A percentile compares a stretch with the other conserved stretches of the same genome.
Conservation (phyloP, 495 filamentous ascomycete genomes). For the Daldinia concentrica region DNA sequence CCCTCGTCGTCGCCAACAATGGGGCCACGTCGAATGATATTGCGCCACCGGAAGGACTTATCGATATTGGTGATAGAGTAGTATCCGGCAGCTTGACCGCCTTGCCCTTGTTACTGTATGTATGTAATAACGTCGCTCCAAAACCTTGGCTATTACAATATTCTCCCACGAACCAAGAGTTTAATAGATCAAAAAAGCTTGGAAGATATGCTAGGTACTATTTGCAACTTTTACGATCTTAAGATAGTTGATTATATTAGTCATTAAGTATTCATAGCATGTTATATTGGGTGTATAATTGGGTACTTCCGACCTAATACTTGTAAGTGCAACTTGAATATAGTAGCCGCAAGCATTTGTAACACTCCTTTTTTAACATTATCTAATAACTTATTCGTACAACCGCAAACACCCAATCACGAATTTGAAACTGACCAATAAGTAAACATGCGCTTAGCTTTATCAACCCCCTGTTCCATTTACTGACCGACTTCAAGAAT, state of each 20-base stretch:
- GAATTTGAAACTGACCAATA: too few species aligned
- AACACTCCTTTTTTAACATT: too few species aligned
- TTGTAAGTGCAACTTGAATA: too few species aligned
- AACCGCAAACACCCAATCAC: too few species aligned
- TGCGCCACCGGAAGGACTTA: slow-evolving; percentile 1
- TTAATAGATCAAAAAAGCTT: neutral
- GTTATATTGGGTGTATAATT: neutral
- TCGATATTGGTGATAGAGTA: neutral
- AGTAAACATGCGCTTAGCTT: too few species aligned
- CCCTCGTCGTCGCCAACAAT: neutral
- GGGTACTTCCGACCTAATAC: neutral
- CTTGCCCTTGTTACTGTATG: slow-evolving; percentile 1
- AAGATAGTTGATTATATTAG: neutral
- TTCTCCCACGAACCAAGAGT: neutral
- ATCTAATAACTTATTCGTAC: too few species aligned
- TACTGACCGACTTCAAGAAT: too few species aligned
- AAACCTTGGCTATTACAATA: neutral
- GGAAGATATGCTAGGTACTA: neutral
- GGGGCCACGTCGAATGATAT: neutral
- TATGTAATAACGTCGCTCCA: neutral
- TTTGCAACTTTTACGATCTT: neutral
- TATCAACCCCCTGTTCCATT: too few species aligned
- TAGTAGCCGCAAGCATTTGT: too few species aligned
- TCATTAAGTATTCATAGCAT: neutral
- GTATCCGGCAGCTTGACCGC: neutral